phyloP scores from a whole-genome alignment of 2,329 filamentous ascomycete genomes.

The Beauveria rudraprayagi region DNA sequence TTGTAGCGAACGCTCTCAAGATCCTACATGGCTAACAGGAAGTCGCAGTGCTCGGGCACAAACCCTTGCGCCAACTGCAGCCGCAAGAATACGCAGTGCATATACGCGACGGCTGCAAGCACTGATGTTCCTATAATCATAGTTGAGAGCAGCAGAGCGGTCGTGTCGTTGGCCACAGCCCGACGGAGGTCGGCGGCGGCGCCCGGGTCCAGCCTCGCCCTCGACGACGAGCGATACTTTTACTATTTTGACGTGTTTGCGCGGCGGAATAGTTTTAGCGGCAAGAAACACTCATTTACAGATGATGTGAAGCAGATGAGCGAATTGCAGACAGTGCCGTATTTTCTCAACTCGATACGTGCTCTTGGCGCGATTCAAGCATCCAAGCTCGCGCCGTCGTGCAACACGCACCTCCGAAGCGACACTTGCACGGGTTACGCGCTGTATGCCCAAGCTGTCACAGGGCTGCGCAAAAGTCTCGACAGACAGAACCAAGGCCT shows the following conservation, averaged over 20 bases:
- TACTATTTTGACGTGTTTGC: constrained; percentile 25
- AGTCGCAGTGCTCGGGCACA: constrained; percentile 24
- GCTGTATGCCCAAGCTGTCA: constrained; percentile 21
- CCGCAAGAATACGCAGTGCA: constrained; percentile 18
- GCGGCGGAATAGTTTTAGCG: constrained; percentile 21
- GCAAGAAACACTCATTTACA: neutral
- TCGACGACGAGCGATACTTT: constrained; percentile 18
- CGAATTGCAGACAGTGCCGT: constrained; percentile 9
- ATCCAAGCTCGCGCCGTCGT: constrained; percentile 12
- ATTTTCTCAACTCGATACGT: constrained; percentile 22
- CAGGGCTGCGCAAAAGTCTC: constrained; percentile 13
- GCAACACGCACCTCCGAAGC: neutral
- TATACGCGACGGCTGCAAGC: constrained; percentile 12
- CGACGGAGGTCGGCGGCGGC: neutral
- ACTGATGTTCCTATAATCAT: constrained; percentile 13
- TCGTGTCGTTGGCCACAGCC: neutral
- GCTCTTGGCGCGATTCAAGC: constrained; percentile 26
- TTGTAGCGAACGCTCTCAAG: neutral
- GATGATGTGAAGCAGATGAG: constrained; percentile 19
- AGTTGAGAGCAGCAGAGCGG: constrained; percentile 15
- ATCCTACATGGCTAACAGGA: neutral
- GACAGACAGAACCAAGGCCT: constrained; percentile 14
- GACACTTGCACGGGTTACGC: constrained; percentile 14
- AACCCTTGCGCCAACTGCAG: constrained; percentile 24
- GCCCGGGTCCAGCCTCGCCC: neutral